phyloP scores from a whole-genome alignment of 768 basidiomycete species.

The Rubroboletus pulcherrimus region DNA sequence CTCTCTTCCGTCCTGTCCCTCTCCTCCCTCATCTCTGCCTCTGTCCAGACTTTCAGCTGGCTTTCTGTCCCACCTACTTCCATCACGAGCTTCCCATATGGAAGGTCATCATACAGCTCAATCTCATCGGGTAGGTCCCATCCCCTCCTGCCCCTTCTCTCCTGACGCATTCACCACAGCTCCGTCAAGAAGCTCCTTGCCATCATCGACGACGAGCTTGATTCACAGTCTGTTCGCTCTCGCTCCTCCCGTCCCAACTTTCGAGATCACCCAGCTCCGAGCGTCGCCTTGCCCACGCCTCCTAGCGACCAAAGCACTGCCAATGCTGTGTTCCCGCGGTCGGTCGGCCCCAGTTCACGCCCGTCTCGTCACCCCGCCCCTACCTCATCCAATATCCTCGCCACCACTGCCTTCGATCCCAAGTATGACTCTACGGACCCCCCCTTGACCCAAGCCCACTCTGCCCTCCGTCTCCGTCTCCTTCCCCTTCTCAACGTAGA shows the following conservation, averaged over 20 bases:
- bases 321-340: background rate
- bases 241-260: constrained; percentile 1
- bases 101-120: constrained; percentile 65
- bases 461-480: constrained; percentile 36
- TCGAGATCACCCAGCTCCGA: constrained; percentile 31
- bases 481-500: constrained; percentile 56
- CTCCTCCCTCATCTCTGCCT: background rate
- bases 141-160: background rate
- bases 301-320: background rate
- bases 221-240: constrained; percentile 20
- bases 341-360: background rate
- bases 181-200: constrained; percentile 58
- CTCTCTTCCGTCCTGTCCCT: background rate
- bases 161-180: constrained; percentile 29
- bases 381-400: background rate
- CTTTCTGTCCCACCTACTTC: constrained; percentile 60
- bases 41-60: constrained; percentile 59
- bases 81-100: constrained; percentile 54
- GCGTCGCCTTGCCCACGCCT: constrained; percentile 1
- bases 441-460: constrained; percentile 20
- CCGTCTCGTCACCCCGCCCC: background rate
- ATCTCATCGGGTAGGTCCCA: constrained; percentile 52
- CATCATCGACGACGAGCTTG: constrained; percentile 45
- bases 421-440: constrained; percentile 4
- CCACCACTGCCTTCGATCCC: background rate